These are phyloP conservation scores for Entomophthora muscae DNA, from an alignment of 371 early-diverging fungal genomes.

Conservation along the genomic window DNA sequence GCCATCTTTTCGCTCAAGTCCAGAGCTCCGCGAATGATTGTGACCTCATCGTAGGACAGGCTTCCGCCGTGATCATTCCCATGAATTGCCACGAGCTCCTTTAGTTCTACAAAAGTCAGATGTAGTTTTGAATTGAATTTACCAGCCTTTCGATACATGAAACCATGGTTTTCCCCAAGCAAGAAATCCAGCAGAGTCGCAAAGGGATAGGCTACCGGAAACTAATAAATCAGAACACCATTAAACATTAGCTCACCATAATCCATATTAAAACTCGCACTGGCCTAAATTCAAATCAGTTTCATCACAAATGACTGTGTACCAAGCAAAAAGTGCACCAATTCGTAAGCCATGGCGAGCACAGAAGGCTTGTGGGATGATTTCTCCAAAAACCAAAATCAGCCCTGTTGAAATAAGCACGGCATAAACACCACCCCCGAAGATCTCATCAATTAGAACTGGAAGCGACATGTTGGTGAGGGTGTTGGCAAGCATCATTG, in stretches of 20 bases:
- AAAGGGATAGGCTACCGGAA: constrained; percentile 63
- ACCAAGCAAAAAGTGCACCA: constrained; percentile 52
- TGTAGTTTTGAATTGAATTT: not conserved
- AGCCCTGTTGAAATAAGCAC: constrained; percentile 71
- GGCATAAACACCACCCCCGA: constrained; percentile 67
- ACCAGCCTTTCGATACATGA: constrained; percentile 46
- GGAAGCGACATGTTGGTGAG: constrained; percentile 89
- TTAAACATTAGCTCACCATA: constrained; percentile 5
- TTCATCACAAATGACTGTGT: not conserved
- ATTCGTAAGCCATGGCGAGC: constrained; percentile 50
- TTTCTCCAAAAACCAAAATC: constrained; percentile 88
- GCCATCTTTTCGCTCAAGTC: constrained; percentile 78
- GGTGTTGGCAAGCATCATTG: constrained; percentile 75
- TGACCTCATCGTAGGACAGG: constrained; percentile 77
- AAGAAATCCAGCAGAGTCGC: constrained; percentile 52
- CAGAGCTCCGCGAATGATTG: constrained; percentile 77
- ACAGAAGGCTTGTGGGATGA: constrained; percentile 45
- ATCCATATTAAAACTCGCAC: constrained; percentile 13
- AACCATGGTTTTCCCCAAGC: constrained; percentile 63
- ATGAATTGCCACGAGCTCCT: constrained; percentile 79
- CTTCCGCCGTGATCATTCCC: constrained; percentile 47
- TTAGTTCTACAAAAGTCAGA: constrained; percentile 35
- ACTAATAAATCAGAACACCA: constrained; percentile 24
- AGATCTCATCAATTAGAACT: constrained; percentile 50
- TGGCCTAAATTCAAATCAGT: constrained; percentile 10